A percentile compares a stretch with the other conserved stretches of the same genome.
Evolutionary conservation across 495 filamentous ascomycete species (phyloP).

Genomic region (Penicillium verhagenii): DNA sequence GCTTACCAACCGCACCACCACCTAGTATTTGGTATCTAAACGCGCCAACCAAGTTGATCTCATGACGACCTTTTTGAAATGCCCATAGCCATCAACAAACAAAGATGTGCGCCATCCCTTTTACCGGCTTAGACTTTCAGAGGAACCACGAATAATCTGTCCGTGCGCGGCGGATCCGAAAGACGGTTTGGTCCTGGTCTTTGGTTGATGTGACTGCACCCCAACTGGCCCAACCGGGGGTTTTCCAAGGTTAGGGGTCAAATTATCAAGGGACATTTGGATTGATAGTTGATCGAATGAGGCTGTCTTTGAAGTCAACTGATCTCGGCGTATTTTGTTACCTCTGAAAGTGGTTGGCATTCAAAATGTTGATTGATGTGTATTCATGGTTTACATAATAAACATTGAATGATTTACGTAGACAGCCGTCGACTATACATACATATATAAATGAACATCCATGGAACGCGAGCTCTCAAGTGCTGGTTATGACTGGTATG

Average conservation of each 20-base stretch:
- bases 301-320: neutral
- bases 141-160: constrained; percentile 28
- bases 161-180: constrained; percentile 31
- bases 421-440: too few species aligned
- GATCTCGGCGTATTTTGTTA: neutral
- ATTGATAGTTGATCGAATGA: neutral
- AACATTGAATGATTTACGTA: too few species aligned
- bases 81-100: too few species aligned
- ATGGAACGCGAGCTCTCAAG: too few species aligned
- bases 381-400: too few species aligned
- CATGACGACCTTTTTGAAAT: constrained; percentile 44
- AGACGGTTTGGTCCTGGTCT: constrained; percentile 22
- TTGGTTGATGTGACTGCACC: constrained; percentile 20
- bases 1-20: too few species aligned
- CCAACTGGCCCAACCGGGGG: constrained; percentile 25
- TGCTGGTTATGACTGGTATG: too few species aligned
- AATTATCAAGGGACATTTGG: constrained; percentile 3
- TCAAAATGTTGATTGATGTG: too few species aligned
- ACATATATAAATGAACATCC: too few species aligned
- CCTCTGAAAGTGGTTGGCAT: neutral
- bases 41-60: too few species aligned
- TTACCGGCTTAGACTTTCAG: constrained; percentile 17
- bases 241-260: constrained; percentile 23
- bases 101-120: neutral
- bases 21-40: too few species aligned